Percentiles rank a stretch among this genome's conserved stretches.
These are phyloP conservation scores for Starmerella davenportii DNA, from an alignment of 805 yeast species.

Conservation along the genomic window DNA sequence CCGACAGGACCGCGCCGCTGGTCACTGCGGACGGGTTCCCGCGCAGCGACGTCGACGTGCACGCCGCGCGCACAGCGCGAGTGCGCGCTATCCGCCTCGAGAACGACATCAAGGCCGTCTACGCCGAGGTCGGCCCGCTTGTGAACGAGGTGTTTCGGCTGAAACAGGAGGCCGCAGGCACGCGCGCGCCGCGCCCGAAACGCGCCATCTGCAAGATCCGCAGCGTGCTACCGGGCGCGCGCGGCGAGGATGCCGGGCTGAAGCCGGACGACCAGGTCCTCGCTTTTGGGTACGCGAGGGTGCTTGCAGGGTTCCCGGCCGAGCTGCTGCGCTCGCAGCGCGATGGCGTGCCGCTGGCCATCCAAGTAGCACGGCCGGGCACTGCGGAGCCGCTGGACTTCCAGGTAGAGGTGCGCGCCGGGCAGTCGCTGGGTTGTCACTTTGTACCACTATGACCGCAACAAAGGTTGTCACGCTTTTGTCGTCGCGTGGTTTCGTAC, in stretches of 20 bases:
- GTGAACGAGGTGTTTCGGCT: not conserved
- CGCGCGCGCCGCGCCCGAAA: not conserved
- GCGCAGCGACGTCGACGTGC: constrained; percentile 62
- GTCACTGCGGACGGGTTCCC: constrained; percentile 71
- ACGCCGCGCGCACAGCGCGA: constrained; percentile 43
- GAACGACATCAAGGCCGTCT: constrained; percentile 45
- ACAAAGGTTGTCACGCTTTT: too few relatives aligned
- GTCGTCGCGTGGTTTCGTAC: too few relatives aligned
- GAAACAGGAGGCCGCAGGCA: not conserved
- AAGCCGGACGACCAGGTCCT: constrained; percentile 4
- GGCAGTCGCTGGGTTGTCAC: constrained; percentile 11
- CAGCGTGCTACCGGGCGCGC: not conserved
- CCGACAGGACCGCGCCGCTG: constrained; percentile 47
- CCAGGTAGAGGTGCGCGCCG: constrained; percentile 3
- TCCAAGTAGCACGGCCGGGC: constrained; percentile 2
- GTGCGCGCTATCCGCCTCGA: constrained; percentile 46
- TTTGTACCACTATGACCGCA: constrained; percentile 5
- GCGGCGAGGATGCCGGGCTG: not conserved
- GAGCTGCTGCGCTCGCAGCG: not conserved
- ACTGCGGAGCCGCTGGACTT: not conserved
- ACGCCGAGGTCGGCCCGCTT: constrained; percentile 19
- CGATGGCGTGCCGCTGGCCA: not conserved
- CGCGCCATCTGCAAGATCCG: not conserved
- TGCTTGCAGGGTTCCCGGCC: not conserved
- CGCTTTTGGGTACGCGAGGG: not conserved